Evolutionary conservation across 257 asterid genomes (phyloP), one percentile per base, ranked within the genome.

Genomic region (Nicotiana noctiflora): DNA sequence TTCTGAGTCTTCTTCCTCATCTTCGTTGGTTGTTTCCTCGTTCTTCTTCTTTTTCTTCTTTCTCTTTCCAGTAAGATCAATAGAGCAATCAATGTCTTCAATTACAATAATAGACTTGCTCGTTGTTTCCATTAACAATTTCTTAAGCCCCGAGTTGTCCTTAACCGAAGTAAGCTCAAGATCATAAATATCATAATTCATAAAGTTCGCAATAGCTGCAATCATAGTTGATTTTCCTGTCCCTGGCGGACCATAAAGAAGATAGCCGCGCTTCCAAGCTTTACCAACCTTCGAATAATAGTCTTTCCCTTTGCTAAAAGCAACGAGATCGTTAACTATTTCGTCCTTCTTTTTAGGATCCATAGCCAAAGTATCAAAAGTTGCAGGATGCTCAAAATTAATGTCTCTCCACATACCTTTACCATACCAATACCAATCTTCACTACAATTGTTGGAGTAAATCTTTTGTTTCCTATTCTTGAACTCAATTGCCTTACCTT

Each of bases 241-340:
- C 49, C 78, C 78, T 46, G 78, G 78, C 7, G 78, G 78, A 72
- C 78, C 78, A 23, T 72, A 72, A 46, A 72, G 78, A 72, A 72
- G 78, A 46, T 72, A 72, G 0, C 78, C 78, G 23, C 78, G 78
- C 78, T 46, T 72, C 78, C 78, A 72, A 5, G 78, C 78, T 59
- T 72, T 72, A 0, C 78, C 78, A 13, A 72, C 60, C 1, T 72
- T 46, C 14, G 78, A 72, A 46, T 72, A 72, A 72, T 72, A 72
- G 17, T 46, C 78, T 23, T 72, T 72, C 40, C 78, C 78, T 1
- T 46, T 72, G 23, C 40, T 72, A 5, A 72, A 72, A 2, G 78
- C 78, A 72, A 72, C 11, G 14, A 72, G 78, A 14, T 72, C 78
- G 8, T 14, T 72, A 19, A 72, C 46, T 21, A 72, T 72, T 23